Conservation (phyloP, 768 basidiomycete species). For the Psilocybe tampanensis region DNA sequence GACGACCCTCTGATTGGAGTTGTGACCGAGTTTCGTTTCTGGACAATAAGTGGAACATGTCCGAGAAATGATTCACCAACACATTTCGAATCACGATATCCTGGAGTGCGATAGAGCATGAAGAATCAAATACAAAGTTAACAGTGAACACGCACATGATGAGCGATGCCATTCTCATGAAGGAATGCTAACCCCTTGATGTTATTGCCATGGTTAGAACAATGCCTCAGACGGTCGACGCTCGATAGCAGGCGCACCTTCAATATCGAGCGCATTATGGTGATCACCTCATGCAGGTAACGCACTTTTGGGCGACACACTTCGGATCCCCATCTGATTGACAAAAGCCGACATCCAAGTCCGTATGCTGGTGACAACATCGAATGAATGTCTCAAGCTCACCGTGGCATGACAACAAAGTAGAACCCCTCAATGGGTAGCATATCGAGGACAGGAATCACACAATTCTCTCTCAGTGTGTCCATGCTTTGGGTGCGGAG, state of each 20-base stretch:
- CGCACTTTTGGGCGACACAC: too few species aligned
- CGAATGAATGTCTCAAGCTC: slow-evolving; percentile 17
- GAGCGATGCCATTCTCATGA: slow-evolving; percentile 21
- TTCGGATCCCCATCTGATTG: too few species aligned
- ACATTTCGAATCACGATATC: background rate
- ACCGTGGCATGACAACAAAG: slow-evolving; percentile 32
- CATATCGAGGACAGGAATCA: slow-evolving; percentile 27
- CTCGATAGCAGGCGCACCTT: slow-evolving; percentile 17
- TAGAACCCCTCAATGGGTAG: slow-evolving; percentile 21
- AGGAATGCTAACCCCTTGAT: slow-evolving; percentile 19
- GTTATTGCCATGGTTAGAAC: too few species aligned
- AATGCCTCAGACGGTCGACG: too few species aligned
- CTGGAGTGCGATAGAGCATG: background rate
- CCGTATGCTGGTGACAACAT: too few species aligned
- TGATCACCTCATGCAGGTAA: too few species aligned
- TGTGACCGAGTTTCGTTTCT: background rate
- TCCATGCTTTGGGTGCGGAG: slow-evolving; percentile 12
- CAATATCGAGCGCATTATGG: background rate
- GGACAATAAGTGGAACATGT: background rate
- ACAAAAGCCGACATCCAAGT: too few species aligned
- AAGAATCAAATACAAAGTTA: background rate
- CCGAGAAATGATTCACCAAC: background rate
- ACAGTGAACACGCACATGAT: slow-evolving; percentile 13
- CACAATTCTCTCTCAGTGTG: background rate
- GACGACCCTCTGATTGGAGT: background rate